Base-by-base conservation (phyloP, 352 stramenopile species). In the Phytophthora tubulina region DNA sequence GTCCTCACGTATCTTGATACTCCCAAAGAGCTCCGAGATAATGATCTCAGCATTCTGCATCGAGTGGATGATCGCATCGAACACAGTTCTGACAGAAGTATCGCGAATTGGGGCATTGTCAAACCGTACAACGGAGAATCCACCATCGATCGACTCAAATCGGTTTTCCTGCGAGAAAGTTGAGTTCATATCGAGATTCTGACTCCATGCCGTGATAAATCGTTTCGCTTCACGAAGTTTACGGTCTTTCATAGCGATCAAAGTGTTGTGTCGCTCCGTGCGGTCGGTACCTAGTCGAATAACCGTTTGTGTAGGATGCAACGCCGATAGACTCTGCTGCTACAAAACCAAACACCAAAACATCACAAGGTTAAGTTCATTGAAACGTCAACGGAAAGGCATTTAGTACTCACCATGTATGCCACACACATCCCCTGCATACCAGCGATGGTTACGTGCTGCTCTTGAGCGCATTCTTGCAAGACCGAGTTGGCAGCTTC, bases 1-100 rank as follows among this genome's bases (percentile, higher is more conserved):
- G 48, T 88, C 78, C 35, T 86, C 80, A 5, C 80, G 73, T 48
- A 86, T 80, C 2, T 76, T 85, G 32, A 88, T 78, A 48, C 76
- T 70, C 27, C 78, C 80, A 10, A 78, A 75, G n/a, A 73, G 62
- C 51, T 90, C 82, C 2, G 80, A 81, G 58, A 89, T 77, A 31
- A 75, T 76, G 46, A 88, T 85, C 63, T 90, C 79, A 4, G 81
- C 59, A 45, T 89, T 88, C 35, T 60, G 53, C 9, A 78, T 68
- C 48, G 72, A 76, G n/a, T 78, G 78, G 48, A 69, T 66, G 9
- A 83, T 74, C 1, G 83, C 79, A 3, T 81, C 71, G 35, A 81
- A 86, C 6, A 88, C 70, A 3, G 51, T 60, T 35, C 59, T 45
- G 13, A 81, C 68, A 6, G 50, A 73, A 3, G 59, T 39, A 14